Percentiles rank a stretch among this genome's conserved stretches.
phyloP scores from a whole-genome alignment of 2,329 filamentous ascomycete genomes.

The Cladosporium sp. region DNA sequence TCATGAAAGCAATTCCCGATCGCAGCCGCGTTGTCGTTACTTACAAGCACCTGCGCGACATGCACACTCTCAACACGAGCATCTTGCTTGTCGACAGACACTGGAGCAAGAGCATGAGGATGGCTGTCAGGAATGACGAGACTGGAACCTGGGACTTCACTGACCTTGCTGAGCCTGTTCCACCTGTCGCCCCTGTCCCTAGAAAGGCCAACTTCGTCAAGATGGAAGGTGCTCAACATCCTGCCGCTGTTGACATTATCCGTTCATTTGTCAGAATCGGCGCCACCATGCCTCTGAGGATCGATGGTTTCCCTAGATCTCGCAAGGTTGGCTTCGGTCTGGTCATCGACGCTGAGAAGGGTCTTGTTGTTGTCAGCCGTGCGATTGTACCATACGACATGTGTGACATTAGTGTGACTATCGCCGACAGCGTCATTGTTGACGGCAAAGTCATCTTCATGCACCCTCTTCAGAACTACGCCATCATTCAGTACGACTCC shows the following conservation, averaged over 20 bases:
- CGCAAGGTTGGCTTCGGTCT: constrained; percentile 93
- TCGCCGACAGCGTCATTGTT: constrained; percentile 93
- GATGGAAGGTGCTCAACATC: constrained; percentile 82
- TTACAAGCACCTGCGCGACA: constrained; percentile 91
- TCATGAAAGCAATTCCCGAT: constrained; percentile 83
- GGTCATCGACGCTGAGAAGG: constrained; percentile 96
- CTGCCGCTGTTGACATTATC: constrained; percentile 88
- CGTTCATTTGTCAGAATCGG: constrained; percentile 92
- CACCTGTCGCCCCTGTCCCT: constrained; percentile 69
- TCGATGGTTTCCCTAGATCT: constrained; percentile 96
- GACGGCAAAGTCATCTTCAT: constrained; percentile 93
- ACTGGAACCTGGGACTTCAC: constrained; percentile 94
- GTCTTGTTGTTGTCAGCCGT: constrained; percentile 88
- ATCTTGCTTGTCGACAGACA: constrained; percentile 93
- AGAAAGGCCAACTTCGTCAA: constrained; percentile 88
- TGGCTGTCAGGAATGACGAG: constrained; percentile 85
- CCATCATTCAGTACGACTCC: constrained; percentile 92
- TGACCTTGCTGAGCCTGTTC: constrained; percentile 78
- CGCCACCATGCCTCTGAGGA: constrained; percentile 90
- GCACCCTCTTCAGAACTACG: constrained; percentile 95
- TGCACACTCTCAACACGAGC: constrained; percentile 90
- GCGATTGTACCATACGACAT: constrained; percentile 95
- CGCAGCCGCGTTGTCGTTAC: constrained; percentile 84
- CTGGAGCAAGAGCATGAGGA: constrained; percentile 92
- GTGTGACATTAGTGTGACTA: constrained; percentile 93